Evolutionary conservation across 805 yeast genomes (phyloP), one percentile per base, ranked within the genome.

Genomic region (Kurtzmaniella cleridarum): DNA sequence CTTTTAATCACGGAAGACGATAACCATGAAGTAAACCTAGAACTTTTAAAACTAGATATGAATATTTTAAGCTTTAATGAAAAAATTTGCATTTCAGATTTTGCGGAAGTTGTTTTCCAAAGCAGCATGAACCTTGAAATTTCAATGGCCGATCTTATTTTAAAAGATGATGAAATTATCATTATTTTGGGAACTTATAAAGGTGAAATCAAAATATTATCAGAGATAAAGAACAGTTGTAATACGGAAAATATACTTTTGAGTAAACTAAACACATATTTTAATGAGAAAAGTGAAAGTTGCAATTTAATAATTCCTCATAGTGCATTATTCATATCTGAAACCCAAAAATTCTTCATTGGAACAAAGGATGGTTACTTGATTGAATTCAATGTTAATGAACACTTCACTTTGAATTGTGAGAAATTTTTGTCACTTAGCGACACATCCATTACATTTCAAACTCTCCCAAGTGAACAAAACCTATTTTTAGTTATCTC

Each of bases 311-410:
- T 54, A 10, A 48, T 58, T n/a, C 59, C 66, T 2, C 33, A 53
- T 32, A 59, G 53, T 37, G 41, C 54, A 3, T 8, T 39, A 11
- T 9, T 23, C 2, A 8, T 23, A 3, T 11, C 28, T 2, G 32
- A 43, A 2, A 28, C 32, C 3, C 15, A 38, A 2, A 38, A 38
- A 11, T 20, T 61, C 1, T 47, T 46, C 13, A 41, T 67, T 23
- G 71, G 71, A 1, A 50, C 71, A 1, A 55, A 53, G 34, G 58
- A 57, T 26, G 73, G 73, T 0, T 50, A 45, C 27, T 51, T 49
- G 18, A 40, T 61, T 13, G 41, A 35, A 1, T 7, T 46, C 9
- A 35, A 36, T 12, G 33, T 24, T 11, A 30, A 34, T 11, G 17
- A 23, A 11, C 13, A 35, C 12, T 28, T n/a, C 4, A 3, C 15